These are phyloP conservation scores for Stramenopiles sp. DNA, from an alignment of 352 stramenopile genomes.

Conservation along the genomic window DNA sequence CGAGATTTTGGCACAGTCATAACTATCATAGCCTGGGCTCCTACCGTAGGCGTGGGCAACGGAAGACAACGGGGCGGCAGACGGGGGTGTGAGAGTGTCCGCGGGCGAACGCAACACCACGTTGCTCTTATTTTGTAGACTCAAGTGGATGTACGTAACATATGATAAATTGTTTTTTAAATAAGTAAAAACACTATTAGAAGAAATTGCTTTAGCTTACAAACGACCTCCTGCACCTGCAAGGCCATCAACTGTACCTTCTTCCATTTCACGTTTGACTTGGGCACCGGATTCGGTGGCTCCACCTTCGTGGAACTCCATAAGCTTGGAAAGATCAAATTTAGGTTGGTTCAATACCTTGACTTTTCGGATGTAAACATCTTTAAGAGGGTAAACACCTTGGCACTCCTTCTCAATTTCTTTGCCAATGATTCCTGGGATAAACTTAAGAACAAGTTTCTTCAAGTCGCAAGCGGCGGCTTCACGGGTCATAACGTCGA, in stretches of 20 bases:
- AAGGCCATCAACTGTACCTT: conserved; percentile 48
- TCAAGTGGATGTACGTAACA: too few relatives aligned
- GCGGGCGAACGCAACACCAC: too few relatives aligned
- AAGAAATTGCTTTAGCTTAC: too few relatives aligned
- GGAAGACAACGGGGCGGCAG: too few relatives aligned
- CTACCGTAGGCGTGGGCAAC: too few relatives aligned
- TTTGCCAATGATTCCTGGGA: conserved; percentile 90
- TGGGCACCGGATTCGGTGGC: conserved; percentile 67
- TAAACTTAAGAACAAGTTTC: conserved; percentile 95
- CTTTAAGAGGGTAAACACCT: conserved; percentile 96
- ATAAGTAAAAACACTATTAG: too few relatives aligned
- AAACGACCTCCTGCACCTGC: conserved; percentile 57
- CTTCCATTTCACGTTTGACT: conserved; percentile 52
- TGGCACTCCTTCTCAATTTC: conserved; percentile 92
- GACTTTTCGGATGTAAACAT: conserved; percentile 98
- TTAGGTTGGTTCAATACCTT: conserved; percentile 99
- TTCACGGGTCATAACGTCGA: conserved; percentile 81
- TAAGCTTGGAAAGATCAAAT: conserved; percentile 97
- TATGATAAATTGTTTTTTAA: too few relatives aligned
- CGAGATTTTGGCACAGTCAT: too few relatives aligned
- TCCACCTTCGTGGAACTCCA: conserved; percentile 95
- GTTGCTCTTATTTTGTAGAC: too few relatives aligned
- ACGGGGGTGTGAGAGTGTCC: too few relatives aligned
- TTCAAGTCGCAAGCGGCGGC: conserved; percentile 95
- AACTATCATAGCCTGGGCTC: too few relatives aligned